Evolutionary conservation across 1,139 yeast genomes (phyloP).

Genomic region (Saccharomyces pastorianus): DNA sequence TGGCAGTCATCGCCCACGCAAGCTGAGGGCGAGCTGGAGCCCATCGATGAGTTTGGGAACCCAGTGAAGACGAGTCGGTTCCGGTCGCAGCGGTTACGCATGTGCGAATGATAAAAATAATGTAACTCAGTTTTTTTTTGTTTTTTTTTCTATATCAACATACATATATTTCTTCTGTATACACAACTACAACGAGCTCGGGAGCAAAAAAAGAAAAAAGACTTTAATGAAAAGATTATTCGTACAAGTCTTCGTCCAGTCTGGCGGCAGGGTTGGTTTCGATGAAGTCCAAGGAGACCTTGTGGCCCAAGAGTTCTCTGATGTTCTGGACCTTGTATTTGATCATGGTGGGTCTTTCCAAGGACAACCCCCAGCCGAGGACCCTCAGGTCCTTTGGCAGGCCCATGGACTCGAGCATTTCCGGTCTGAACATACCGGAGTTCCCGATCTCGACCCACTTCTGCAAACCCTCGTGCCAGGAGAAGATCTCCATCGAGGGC

Average conservation of each 20-base stretch:
- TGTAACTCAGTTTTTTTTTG: neutral
- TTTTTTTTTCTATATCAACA: neutral
- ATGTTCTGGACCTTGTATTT: constrained; percentile 93
- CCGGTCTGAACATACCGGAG: constrained; percentile 99
- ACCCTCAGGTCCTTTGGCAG: constrained; percentile 90
- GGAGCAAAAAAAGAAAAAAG: neutral
- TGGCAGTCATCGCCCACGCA: constrained; percentile 35
- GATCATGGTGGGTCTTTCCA: constrained; percentile 99
- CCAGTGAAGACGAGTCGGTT: constrained; percentile 58
- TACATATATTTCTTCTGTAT: neutral
- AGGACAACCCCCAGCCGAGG: constrained; percentile 93
- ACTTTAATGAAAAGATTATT: constrained; percentile 3
- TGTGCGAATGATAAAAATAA: neutral
- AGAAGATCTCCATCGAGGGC: constrained; percentile 95
- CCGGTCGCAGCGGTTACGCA: constrained; percentile 42
- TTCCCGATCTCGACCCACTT: constrained; percentile 99
- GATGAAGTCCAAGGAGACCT: constrained; percentile 85
- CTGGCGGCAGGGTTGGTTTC: constrained; percentile 97
- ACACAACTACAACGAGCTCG: neutral
- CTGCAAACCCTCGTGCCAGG: constrained; percentile 88
- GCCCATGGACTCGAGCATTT: constrained; percentile 98
- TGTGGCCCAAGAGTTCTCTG: constrained; percentile 90
- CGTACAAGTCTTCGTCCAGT: constrained; percentile 62
- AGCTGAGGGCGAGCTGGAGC: constrained; percentile 44
- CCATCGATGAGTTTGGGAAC: constrained; percentile 60